phyloP scores from a whole-genome alignment of 352 stramenopile species.

The Hyaloperonospora arabidopsidis region DNA sequence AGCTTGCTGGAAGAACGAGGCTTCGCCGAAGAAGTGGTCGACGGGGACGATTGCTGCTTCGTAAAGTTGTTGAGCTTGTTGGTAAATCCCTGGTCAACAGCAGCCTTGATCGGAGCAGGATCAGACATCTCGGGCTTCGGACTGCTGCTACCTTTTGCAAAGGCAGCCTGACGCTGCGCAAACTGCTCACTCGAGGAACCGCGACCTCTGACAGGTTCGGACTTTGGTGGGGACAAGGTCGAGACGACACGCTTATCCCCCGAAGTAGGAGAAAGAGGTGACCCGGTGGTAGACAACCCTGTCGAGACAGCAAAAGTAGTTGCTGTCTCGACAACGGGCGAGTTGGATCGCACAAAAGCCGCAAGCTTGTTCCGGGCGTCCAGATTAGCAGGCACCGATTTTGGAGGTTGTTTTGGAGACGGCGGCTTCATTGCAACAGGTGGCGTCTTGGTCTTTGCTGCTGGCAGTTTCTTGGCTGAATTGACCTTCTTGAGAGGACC shows the following conservation, averaged over 20 bases:
- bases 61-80: slow-evolving; percentile 80
- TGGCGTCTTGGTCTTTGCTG: slow-evolving; percentile 5
- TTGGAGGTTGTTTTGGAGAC: slow-evolving; percentile 24
- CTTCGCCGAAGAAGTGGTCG: slow-evolving; percentile 29
- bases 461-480: slow-evolving; percentile 31
- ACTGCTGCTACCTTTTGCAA: slow-evolving; percentile 27
- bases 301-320: slow-evolving; percentile 3
- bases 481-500: slow-evolving; percentile 46
- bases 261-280: slow-evolving; percentile 19
- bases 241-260: slow-evolving; percentile 7
- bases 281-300: too few species aligned
- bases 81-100: slow-evolving; percentile 17
- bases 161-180: slow-evolving; percentile 51
- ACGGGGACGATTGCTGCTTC: slow-evolving; percentile 46
- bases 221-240: slow-evolving; percentile 19
- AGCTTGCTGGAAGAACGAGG: slow-evolving; percentile 67
- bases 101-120: slow-evolving; percentile 16
- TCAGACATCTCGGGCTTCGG: slow-evolving; percentile 12
- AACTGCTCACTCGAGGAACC: slow-evolving; percentile 41
- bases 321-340: slow-evolving; percentile 33
- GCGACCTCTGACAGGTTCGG: slow-evolving; percentile 23
- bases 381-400: slow-evolving; percentile 11
- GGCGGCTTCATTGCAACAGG: slow-evolving; percentile 18
- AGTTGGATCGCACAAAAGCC: slow-evolving; percentile 73
- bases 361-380: slow-evolving; percentile 72